Evolutionary conservation across 305 asterid genomes (phyloP).

Genomic region (Fraxinus floribunda): DNA sequence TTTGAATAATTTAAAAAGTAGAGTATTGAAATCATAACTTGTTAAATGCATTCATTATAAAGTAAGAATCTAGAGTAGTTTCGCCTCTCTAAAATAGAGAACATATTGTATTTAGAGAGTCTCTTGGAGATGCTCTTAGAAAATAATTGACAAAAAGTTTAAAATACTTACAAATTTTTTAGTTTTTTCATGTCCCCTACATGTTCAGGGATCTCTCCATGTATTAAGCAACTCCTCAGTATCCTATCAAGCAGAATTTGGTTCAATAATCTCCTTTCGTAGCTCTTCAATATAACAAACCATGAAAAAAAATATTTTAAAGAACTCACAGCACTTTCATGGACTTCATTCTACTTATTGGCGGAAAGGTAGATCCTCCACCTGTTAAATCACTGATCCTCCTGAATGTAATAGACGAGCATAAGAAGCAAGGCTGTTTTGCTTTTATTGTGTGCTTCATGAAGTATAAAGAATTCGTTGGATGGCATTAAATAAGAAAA

Average conservation of each 20-base stretch:
- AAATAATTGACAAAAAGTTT: constrained; percentile 5
- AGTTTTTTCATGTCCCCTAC: constrained; percentile 60
- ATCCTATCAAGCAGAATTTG: constrained; percentile 40
- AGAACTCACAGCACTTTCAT: constrained; percentile 72
- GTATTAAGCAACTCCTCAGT: constrained; percentile 63
- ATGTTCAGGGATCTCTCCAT: constrained; percentile 69
- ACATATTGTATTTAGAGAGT: neutral
- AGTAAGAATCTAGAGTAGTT: neutral
- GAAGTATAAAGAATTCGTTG: neutral
- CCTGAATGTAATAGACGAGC: constrained; percentile 45
- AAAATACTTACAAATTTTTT: constrained; percentile 66
- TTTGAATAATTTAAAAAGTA: neutral
- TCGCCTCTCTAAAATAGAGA: neutral
- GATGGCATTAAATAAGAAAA: neutral
- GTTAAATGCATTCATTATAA: neutral
- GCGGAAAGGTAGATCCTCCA: constrained; percentile 66
- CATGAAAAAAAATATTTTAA: constrained; percentile 3
- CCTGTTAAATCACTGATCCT: constrained; percentile 90
- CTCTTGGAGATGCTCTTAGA: neutral
- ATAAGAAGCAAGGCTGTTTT: constrained; percentile 5
- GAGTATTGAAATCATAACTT: neutral
- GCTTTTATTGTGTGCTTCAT: neutral
- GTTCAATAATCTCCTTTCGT: constrained; percentile 6
- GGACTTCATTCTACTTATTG: constrained; percentile 47
- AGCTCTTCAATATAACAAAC: constrained; percentile 1